phyloP scores from a whole-genome alignment of 306 rosid species.

The Cicer chorassanicum region DNA sequence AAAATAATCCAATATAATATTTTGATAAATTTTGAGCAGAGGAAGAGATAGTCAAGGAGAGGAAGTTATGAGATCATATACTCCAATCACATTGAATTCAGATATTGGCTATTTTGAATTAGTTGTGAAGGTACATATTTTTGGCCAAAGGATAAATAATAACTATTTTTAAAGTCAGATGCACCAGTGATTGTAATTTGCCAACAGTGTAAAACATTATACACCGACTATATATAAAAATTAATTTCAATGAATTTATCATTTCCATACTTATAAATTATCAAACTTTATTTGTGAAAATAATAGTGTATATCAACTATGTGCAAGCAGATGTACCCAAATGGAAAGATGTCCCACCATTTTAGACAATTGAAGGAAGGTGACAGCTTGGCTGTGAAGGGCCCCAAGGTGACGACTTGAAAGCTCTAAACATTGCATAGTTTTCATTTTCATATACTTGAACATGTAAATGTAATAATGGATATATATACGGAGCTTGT shows the following conservation, averaged over 20 bases:
- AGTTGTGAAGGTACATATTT: constrained; percentile 64
- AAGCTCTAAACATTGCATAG: not conserved
- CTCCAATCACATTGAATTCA: constrained; percentile 82
- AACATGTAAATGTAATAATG: constrained; percentile 1
- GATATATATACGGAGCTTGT: not conserved
- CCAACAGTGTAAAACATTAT: too few species aligned
- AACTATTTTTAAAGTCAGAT: too few species aligned
- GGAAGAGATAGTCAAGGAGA: constrained; percentile 67
- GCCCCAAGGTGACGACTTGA: constrained; percentile 65
- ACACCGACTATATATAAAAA: too few species aligned
- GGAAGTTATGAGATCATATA: constrained; percentile 70
- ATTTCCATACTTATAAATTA: not conserved
- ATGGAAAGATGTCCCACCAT: constrained; percentile 87
- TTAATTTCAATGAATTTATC: not conserved
- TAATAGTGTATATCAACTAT: not conserved
- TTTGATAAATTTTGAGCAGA: constrained; percentile 45
- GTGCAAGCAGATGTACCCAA: constrained; percentile 69
- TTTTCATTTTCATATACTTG: not conserved
- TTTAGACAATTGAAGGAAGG: constrained; percentile 72
- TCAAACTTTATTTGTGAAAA: constrained; percentile 7
- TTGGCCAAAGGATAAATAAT: too few species aligned
- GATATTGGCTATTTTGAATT: constrained; percentile 75
- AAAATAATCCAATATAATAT: too few species aligned
- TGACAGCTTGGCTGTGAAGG: constrained; percentile 65
- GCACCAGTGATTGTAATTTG: too few species aligned